phyloP scores from a whole-genome alignment of 2,329 filamentous ascomycete genomes.

The Diplodia corticola region DNA sequence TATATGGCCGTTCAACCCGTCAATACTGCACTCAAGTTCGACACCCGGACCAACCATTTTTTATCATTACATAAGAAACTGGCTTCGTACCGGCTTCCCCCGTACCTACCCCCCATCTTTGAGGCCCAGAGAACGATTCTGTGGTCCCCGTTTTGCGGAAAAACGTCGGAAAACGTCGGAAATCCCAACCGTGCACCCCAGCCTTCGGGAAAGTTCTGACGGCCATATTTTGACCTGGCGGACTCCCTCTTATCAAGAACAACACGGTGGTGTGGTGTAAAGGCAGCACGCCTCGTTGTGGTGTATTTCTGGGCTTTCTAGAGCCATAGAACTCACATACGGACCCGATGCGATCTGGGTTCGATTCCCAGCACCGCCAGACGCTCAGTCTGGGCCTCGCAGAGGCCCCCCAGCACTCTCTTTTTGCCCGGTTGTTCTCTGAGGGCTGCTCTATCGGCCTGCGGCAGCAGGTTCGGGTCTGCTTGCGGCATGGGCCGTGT shows the following conservation, averaged over 20 bases:
- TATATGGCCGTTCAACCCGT: neutral
- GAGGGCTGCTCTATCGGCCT: neutral
- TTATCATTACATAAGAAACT: neutral
- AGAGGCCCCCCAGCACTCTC: neutral
- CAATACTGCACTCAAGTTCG: neutral
- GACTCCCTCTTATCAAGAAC: neutral
- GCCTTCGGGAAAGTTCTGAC: neutral
- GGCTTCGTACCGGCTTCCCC: neutral
- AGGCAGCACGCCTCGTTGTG: neutral
- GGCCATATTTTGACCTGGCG: fast-evolving
- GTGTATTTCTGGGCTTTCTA: neutral
- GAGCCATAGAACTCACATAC: too few species aligned
- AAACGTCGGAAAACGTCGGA: neutral
- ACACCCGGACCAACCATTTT: neutral
- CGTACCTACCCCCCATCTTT: neutral
- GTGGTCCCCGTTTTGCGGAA: neutral
- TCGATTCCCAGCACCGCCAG: neutral
- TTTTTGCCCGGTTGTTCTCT: neutral
- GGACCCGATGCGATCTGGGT: neutral
- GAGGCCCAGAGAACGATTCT: neutral
- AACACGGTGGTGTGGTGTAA: neutral
- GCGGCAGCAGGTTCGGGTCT: neutral
- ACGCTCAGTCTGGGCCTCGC: neutral
- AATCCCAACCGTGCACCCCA: neutral
- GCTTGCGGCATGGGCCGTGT: neutral